A percentile compares a stretch with the other conserved stretches of the same genome.
These are phyloP conservation scores for Cutaneotrichosporon dermatis DNA, from an alignment of 1,284 basidiomycete species.

Conservation along the genomic window DNA sequence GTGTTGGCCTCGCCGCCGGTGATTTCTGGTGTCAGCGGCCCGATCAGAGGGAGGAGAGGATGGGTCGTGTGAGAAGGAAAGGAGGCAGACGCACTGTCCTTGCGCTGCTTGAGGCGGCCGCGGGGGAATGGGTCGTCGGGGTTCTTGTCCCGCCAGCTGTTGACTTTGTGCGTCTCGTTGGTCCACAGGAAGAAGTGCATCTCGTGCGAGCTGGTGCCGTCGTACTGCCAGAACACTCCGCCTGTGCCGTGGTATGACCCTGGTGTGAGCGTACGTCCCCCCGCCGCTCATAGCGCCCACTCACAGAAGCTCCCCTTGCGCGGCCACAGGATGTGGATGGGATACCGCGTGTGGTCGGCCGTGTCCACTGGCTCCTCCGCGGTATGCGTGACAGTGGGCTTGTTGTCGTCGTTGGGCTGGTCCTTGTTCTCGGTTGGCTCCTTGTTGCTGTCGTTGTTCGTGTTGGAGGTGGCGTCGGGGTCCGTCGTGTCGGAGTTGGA, in stretches of 20 bases:
- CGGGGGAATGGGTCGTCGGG: neutral
- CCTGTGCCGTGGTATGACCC: neutral
- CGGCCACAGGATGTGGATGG: neutral
- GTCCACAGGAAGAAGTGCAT: conserved; percentile 5
- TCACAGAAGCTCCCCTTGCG: neutral
- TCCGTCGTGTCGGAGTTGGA: neutral
- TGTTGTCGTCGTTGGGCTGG: neutral
- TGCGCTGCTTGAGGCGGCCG: neutral
- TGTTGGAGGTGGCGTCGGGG: neutral
- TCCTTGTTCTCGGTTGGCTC: neutral
- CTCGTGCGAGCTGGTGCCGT: neutral
- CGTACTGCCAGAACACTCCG: neutral
- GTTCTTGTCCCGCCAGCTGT: neutral
- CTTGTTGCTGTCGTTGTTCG: neutral
- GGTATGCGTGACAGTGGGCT: neutral
- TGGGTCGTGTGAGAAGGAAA: neutral
- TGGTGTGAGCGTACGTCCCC: too few species aligned
- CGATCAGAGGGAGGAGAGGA: neutral
- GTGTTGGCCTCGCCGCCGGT: neutral
- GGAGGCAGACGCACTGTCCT: neutral
- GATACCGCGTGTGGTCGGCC: neutral
- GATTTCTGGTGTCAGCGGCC: neutral
- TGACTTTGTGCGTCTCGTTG: neutral
- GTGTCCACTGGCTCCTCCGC: neutral
- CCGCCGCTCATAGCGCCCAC: too few species aligned